Evolutionary conservation across 805 yeast genomes (phyloP).

Genomic region (Starmera dryadoides): DNA sequence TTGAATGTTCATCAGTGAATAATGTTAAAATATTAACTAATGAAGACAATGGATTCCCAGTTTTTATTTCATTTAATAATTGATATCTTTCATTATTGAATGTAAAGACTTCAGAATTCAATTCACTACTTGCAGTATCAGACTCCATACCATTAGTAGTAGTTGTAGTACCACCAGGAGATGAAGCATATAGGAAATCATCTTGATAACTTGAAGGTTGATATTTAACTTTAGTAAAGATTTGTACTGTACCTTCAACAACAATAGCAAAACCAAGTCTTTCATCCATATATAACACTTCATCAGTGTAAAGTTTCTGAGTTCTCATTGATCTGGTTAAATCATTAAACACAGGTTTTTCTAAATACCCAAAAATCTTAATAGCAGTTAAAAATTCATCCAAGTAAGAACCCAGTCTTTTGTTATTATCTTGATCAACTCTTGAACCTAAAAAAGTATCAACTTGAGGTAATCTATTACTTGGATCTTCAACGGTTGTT

Average conservation of each 20-base stretch:
- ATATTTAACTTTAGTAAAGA: constrained; percentile 50
- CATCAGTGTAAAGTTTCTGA: constrained; percentile 71
- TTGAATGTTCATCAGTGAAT: constrained; percentile 41
- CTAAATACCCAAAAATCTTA: constrained; percentile 89
- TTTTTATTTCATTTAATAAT: constrained; percentile 68
- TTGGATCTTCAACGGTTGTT: constrained; percentile 31
- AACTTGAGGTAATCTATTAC: constrained; percentile 35
- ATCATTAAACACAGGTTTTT: constrained; percentile 85
- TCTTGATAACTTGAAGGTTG: constrained; percentile 6
- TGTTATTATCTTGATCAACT: constrained; percentile 21
- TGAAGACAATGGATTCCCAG: constrained; percentile 83
- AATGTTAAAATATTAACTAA: constrained; percentile 72
- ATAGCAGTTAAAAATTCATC: constrained; percentile 90
- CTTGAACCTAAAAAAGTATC: constrained; percentile 36
- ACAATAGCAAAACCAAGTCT: constrained; percentile 84
- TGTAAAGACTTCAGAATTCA: constrained; percentile 24
- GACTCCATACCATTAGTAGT: not conserved
- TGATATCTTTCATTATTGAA: constrained; percentile 62
- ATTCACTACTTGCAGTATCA: constrained; percentile 1
- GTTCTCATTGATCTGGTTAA: constrained; percentile 89
- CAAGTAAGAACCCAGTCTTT: constrained; percentile 56
- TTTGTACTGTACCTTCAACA: constrained; percentile 84
- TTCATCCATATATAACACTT: constrained; percentile 65
- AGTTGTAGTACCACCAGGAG: no score
- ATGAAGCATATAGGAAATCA: no score